Evolutionary conservation across 768 basidiomycete species (phyloP), one percentile per base, ranked within the genome.

Genomic region (Pisolithus microcarpus): DNA sequence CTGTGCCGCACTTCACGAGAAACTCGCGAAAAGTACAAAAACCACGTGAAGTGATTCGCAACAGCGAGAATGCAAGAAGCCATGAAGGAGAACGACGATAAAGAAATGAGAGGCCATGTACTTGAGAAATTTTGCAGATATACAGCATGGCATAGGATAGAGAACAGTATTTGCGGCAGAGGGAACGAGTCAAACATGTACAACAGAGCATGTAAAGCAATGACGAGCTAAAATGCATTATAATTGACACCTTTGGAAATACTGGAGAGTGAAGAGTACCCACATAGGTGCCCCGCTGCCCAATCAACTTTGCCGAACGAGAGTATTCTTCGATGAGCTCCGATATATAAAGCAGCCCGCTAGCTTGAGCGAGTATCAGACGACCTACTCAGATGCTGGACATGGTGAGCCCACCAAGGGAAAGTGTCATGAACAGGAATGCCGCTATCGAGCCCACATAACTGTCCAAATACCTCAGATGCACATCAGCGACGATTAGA

Each of bases 271-370:
- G 31, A 6, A 50, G 48, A 38, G 40, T n/a, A 75, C 91, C 57
- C 64, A 94, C 94, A 69, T 91, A 93, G 54, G 89, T 91, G n/a
- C 82, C 79, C 56, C 88, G 73, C 66, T 91, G 84, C 1, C 96
- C 96, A 21, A 91, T 64, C 1, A 70, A 58, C 70, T 97, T 99
- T 11, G 96, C 88, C 50, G 78, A 62, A 43, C 79, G 80, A 11
- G 91, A 84, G 65, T 95, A 86, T 64, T 98, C 95, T 67, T 98
- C 95, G 55, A 98, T 97, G 30, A 97, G 67, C 65, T 98, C 95
- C 2, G 94, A 93, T 30, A 95, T 72, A 75, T 95, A 97, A 49
- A 98, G 71, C 42, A 98, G 73, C 7, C 94, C 95, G 68, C 90
- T 94, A 45, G 95, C 95, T 95, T 64, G 11, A 53, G 13, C 4